Conservation (phyloP, 2,329 filamentous ascomycete species). For the Talaromyces sp. region DNA sequence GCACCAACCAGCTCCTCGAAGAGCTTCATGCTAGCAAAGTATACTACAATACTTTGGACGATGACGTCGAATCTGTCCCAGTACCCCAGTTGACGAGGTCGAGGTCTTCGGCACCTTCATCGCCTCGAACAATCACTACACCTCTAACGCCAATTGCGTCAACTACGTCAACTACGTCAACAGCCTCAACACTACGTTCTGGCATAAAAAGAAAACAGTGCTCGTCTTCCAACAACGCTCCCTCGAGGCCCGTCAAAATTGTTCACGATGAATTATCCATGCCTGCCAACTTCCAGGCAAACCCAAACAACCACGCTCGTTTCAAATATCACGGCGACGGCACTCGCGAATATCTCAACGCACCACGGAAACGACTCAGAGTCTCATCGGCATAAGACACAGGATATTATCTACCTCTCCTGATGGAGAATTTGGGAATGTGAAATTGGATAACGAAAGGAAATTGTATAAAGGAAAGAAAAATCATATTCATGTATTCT, state of each 20-base stretch:
- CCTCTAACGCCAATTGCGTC: background rate
- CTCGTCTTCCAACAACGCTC: background rate
- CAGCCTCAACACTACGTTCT: background rate
- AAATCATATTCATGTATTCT: background rate
- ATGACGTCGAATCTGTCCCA: background rate
- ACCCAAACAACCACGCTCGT: constrained; percentile 20
- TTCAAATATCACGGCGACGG: constrained; percentile 15
- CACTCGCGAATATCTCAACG: constrained; percentile 16
- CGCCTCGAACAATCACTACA: background rate
- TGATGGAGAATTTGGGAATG: background rate
- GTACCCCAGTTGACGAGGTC: background rate
- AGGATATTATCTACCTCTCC: background rate
- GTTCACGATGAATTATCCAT: constrained; percentile 9
- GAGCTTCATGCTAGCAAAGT: background rate
- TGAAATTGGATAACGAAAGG: background rate
- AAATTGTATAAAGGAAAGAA: background rate
- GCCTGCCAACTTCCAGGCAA: constrained; percentile 17
- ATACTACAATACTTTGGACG: background rate
- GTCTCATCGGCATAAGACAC: background rate
- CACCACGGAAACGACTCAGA: constrained; percentile 8
- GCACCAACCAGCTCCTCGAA: background rate
- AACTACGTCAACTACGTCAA: background rate
- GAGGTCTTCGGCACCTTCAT: background rate
- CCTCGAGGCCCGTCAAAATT: constrained; percentile 7
- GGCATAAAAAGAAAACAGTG: background rate